Conservation (phyloP, 129 eudicot genomes). For the Lactuca saligna region DNA sequence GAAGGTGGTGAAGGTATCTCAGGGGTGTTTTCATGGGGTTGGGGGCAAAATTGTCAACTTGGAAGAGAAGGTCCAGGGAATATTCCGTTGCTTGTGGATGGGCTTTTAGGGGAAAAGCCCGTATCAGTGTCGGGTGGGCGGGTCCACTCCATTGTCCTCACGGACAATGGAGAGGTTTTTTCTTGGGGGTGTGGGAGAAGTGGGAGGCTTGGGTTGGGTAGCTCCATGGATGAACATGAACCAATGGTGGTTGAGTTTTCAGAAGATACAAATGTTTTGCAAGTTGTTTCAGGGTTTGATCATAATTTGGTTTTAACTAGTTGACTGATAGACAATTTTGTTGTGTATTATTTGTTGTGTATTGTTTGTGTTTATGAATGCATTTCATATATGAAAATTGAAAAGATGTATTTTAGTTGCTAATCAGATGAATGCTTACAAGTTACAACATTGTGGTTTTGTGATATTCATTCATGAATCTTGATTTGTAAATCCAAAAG, state of each 20-base stretch:
- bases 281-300: conserved; percentile 93
- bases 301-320: conserved; percentile 63
- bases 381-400: neutral
- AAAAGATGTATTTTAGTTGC: conserved; percentile 6
- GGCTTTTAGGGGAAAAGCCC: conserved; percentile 53
- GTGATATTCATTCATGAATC: neutral
- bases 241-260: conserved; percentile 58
- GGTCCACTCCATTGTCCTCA: conserved; percentile 75
- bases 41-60: conserved; percentile 81
- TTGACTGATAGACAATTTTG: neutral
- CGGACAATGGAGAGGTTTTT: conserved; percentile 54
- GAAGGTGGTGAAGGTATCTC: conserved; percentile 27
- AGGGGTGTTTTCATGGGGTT: conserved; percentile 81
- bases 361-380: no score
- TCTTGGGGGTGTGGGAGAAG: conserved; percentile 94
- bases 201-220: conserved; percentile 88
- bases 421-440: conserved; percentile 11
- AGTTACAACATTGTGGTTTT: conserved; percentile 25
- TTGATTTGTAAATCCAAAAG: neutral
- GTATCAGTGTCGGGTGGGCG: conserved; percentile 69
- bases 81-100: conserved; percentile 54
- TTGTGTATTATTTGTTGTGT: neutral
- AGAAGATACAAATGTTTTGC: conserved; percentile 62
- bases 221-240: conserved; percentile 81
- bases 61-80: conserved; percentile 74